Conservation (phyloP, 2,329 filamentous ascomycete species). For the Metarhizium rileyi region DNA sequence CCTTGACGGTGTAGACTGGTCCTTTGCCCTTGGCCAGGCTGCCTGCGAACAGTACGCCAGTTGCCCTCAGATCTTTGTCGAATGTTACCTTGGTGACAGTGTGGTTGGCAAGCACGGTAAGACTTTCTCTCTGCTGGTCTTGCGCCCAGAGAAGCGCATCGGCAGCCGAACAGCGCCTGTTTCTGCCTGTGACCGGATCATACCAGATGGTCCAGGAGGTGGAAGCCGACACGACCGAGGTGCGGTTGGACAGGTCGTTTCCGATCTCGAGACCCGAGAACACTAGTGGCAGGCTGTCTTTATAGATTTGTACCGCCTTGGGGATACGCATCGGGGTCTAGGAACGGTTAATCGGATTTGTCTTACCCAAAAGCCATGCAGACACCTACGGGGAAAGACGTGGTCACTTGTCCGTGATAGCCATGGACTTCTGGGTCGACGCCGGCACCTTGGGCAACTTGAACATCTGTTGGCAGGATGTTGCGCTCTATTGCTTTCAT, state of each 20-base stretch:
- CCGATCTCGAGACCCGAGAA: constrained; percentile 13
- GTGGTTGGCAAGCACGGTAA: constrained; percentile 16
- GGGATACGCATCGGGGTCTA: constrained; percentile 15
- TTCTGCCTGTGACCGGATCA: constrained; percentile 8
- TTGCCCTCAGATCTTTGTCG: constrained; percentile 4
- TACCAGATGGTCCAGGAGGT: constrained; percentile 16
- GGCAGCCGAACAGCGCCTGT: constrained; percentile 14
- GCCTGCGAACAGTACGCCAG: constrained; percentile 6
- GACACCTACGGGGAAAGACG: constrained; percentile 13
- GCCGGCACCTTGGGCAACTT: constrained; percentile 11
- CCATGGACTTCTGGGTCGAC: constrained; percentile 22
- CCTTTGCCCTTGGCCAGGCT: constrained; percentile 39
- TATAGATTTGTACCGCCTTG: constrained; percentile 12
- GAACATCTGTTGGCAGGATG: constrained; percentile 10
- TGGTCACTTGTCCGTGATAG: constrained; percentile 12
- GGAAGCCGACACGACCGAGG: constrained; percentile 13
- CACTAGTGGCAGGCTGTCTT: constrained; percentile 10
- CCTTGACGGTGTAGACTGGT: background rate
- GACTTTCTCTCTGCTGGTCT: constrained; percentile 18
- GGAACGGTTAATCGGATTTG: background rate
- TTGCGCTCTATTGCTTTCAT: constrained; percentile 14
- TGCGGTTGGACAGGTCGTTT: constrained; percentile 15
- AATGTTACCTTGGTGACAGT: constrained; percentile 27
- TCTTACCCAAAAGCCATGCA: too few species aligned
- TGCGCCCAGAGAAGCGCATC: constrained; percentile 23